phyloP scores from a whole-genome alignment of 768 basidiomycete genomes.

The Phallus indusiatus region DNA sequence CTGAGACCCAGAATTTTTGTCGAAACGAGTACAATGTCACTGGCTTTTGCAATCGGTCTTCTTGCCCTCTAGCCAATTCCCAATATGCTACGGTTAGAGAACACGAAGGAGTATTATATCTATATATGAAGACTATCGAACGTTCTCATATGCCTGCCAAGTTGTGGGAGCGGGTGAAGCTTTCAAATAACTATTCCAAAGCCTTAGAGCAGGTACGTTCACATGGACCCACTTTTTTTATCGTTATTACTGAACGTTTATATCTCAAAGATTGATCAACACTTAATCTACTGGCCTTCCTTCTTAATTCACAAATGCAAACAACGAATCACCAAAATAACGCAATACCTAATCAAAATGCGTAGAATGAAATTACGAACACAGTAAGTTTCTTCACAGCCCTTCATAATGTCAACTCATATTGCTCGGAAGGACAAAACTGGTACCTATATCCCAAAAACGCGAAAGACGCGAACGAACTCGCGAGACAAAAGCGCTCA shows the following conservation, averaged over 20 bases:
- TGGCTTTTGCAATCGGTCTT: constrained; percentile 88
- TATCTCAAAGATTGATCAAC: constrained; percentile 71
- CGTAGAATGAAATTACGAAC: constrained; percentile 76
- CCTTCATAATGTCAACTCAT: not conserved
- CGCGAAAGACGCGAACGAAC: constrained; percentile 86
- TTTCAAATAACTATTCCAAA: constrained; percentile 91
- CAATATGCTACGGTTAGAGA: constrained; percentile 98
- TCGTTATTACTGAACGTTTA: not conserved
- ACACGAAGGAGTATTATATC: constrained; percentile 82
- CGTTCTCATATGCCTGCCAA: constrained; percentile 91
- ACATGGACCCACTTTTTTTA: not conserved
- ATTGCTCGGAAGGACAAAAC: constrained; percentile 59
- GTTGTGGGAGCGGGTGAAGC: constrained; percentile 95
- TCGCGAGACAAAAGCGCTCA: constrained; percentile 91
- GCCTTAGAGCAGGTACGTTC: constrained; percentile 81
- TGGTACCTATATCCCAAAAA: constrained; percentile 95
- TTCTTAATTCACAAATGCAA: constrained; percentile 99
- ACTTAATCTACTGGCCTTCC: constrained; percentile 97
- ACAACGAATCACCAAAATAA: constrained; percentile 97
- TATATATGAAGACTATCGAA: constrained; percentile 97
- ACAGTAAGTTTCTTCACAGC: constrained; percentile 46
- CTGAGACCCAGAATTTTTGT: constrained; percentile 95
- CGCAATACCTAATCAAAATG: constrained; percentile 99
- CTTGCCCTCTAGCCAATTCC: constrained; percentile 97
- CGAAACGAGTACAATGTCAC: constrained; percentile 98